A percentile compares a stretch with the other conserved stretches of the same genome.
Conservation (phyloP, 2,329 filamentous ascomycete genomes). For the Xylaria sp. region DNA sequence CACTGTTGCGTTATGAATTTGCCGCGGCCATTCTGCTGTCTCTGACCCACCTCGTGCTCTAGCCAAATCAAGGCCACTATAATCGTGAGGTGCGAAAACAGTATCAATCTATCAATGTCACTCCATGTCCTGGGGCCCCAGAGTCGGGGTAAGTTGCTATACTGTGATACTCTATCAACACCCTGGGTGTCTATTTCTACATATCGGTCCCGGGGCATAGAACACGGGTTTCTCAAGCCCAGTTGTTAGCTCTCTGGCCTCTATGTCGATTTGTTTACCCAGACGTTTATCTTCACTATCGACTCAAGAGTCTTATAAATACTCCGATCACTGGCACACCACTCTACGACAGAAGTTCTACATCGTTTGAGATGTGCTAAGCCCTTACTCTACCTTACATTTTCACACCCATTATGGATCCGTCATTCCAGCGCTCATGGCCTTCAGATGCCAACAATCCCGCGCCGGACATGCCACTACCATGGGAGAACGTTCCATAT, state of each 20-base stretch:
- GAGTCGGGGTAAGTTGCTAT: constrained; percentile 37
- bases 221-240: constrained; percentile 42
- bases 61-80: constrained; percentile 32
- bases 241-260: constrained; percentile 43
- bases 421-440: not conserved
- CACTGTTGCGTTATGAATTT: not conserved
- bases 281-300: constrained; percentile 37
- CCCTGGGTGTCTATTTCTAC: constrained; percentile 43
- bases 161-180: constrained; percentile 36
- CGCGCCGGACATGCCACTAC: not conserved
- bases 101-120: constrained; percentile 33
- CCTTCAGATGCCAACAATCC: not conserved
- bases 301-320: constrained; percentile 40
- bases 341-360: constrained; percentile 6
- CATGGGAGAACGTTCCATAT: constrained; percentile 15
- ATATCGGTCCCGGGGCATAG: constrained; percentile 41
- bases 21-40: constrained; percentile 24
- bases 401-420: constrained; percentile 13
- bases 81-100: constrained; percentile 30
- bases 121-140: constrained; percentile 34
- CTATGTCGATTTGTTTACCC: constrained; percentile 29
- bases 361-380: constrained; percentile 19
- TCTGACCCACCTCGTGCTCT: constrained; percentile 34
- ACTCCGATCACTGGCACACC: constrained; percentile 27
- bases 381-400: constrained; percentile 13